Base-by-base conservation (phyloP, 2,329 filamentous ascomycete genomes). In the Helotiales sp. region DNA sequence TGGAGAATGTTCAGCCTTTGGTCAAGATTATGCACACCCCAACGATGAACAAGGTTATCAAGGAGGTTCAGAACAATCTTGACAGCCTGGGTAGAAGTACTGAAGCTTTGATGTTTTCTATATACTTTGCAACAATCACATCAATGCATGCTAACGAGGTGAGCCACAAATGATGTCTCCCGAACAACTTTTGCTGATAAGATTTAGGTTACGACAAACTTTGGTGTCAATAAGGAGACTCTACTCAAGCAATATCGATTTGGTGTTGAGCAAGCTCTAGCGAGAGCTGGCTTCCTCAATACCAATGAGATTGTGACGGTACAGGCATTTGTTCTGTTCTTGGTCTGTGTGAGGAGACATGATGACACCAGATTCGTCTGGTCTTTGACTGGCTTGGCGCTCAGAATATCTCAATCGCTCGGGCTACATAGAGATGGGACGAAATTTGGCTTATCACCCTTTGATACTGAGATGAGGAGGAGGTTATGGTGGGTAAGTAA, bases 1-100 rank as follows among this genome's bases (percentile, higher is more conserved):
- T 86, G 61, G 86, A 90, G 63, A 90, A 89, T 52, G 87, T 92
- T 8, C 87, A 92, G 66, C 86, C 88, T 0, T 72, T 91, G 9
- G 77, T 89, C 65, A 91, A 90, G 69, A 77, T 91, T 12, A 69
- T 91, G 7, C 89, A 93, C 69, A 76, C 88, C 0, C 89, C 88
- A 0, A 85, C 85, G 2, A 81, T 86, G 69, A 83, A 84, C 57
- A 79, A 80, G 27, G 76, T 83, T 0, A 79, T 91, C 34, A 78
- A 85, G 17, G 78, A 84, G n/a, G 79, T 86, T 1, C 79, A 84
- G 33, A 79, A 79, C 36, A 82, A 85, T 54, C 75, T 86, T 17
- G 78, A 83, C 42, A 82, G 77, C 30, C 76, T 91, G 1, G 78
- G 65, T 59, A 61, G 62, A 61, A 65, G 70, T 58, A 69, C 65